Conservation (phyloP, 176 grass and related monocot genomes). For the Carex parvula region DNA sequence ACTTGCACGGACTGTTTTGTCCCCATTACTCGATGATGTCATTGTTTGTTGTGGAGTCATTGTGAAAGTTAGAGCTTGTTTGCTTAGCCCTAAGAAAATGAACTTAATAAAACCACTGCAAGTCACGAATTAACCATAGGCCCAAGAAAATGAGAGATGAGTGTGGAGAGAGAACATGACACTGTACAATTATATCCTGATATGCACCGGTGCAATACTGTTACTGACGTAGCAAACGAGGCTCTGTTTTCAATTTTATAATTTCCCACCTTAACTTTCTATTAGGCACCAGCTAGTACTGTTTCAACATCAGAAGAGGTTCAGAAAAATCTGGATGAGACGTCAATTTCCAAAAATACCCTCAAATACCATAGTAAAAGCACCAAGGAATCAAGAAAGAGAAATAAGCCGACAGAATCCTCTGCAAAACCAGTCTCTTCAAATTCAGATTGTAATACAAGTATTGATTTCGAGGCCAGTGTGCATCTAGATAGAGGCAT, state of each 20-base stretch:
- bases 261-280: slow-evolving; percentile 3
- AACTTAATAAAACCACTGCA: background rate
- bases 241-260: background rate
- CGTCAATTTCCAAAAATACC: slow-evolving; percentile 43
- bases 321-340: slow-evolving; percentile 37
- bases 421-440: slow-evolving; percentile 21
- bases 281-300: background rate
- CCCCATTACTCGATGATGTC: background rate
- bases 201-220: background rate
- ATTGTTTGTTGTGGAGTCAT: background rate
- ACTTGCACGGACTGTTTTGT: background rate
- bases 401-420: slow-evolving; percentile 48
- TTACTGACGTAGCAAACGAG: background rate
- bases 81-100: background rate
- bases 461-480: slow-evolving; percentile 36
- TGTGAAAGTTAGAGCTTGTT: background rate
- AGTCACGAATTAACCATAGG: background rate
- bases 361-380: slow-evolving; percentile 42
- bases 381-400: slow-evolving; percentile 65
- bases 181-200: background rate
- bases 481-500: slow-evolving; percentile 46
- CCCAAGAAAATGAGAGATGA: background rate
- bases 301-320: slow-evolving; percentile 12
- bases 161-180: background rate
- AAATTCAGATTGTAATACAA: slow-evolving; percentile 24